Evolutionary conservation across 768 basidiomycete species (phyloP), one percentile per base, ranked within the genome.

Genomic region (Leccinum sublutescens): DNA sequence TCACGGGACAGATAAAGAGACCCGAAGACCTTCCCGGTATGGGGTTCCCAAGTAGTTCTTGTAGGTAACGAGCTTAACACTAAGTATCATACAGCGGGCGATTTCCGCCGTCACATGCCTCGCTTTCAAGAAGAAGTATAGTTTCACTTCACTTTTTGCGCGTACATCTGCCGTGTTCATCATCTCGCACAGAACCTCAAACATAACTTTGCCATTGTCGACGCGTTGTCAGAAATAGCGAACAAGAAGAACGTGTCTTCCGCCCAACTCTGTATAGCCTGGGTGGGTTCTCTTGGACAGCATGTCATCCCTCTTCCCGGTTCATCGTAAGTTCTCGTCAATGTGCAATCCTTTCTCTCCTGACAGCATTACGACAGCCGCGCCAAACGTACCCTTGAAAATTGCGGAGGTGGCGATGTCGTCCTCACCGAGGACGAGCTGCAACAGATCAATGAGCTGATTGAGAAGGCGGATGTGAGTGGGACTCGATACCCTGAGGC

Each of bases 241-340:
- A 58, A 74, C 56, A 74, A 71, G 65, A 80, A 79, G 64, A 71
- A 74, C 0, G 65, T 82, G 36, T 77, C 79, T 4, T 69, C 78
- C 5, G 77, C 72, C 1, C 80, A 81, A 57, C 71, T 81, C n/a
- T 70, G 65, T 59, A 73, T 81, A 19, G 79, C 74, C 9, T 81
- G 80, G 80, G 78, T 81, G 0, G 50, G 63, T 14, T 68, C 76
- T 0, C 70, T 76, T 4, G 77, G 79, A 3, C 23, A 65, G 0
- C 75, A 79, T 62, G 77, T 81, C 47, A 78, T 85, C 53, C 82
- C 83, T 4, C 75, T 84, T 33, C 81, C 81, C 6, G 82, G 83
- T 21, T 79, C 78, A 8, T 76, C 77, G 78, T 78, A 62, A 52
- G 50, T 52, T 34, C 4, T 52, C 10, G 10, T 34, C 10, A 6